These are phyloP conservation scores for Paecilomyces variotii DNA, from an alignment of 2,329 filamentous ascomycete species.

Conservation along the genomic window DNA sequence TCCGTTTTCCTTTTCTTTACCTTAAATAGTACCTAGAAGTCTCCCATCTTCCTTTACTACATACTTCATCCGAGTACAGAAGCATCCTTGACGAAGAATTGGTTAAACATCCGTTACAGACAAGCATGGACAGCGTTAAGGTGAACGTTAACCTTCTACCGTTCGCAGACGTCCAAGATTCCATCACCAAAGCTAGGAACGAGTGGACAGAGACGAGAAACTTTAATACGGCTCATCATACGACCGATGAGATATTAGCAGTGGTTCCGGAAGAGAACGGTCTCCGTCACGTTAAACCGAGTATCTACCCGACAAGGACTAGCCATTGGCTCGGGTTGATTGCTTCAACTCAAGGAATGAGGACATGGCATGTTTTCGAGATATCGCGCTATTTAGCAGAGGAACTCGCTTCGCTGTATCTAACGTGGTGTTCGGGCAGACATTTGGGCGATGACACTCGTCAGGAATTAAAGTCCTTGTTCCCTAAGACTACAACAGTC, in stretches of 20 bases:
- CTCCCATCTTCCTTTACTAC: neutral
- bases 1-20: too few species aligned
- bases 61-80: neutral
- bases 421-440: conserved; percentile 16
- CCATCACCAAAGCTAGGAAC: conserved; percentile 3
- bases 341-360: conserved; percentile 23
- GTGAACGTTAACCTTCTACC: neutral
- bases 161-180: conserved; percentile 5
- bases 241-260: conserved; percentile 19
- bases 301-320: conserved; percentile 32
- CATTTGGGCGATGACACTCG: conserved; percentile 26
- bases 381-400: conserved; percentile 11
- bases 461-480: conserved; percentile 17
- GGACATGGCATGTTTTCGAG: conserved; percentile 8
- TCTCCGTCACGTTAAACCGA: conserved; percentile 12
- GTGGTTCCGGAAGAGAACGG: conserved; percentile 9
- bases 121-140: neutral
- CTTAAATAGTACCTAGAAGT: too few species aligned
- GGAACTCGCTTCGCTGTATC: conserved; percentile 21
- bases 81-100: neutral
- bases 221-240: conserved; percentile 34
- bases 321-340: conserved; percentile 38
- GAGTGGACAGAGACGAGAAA: conserved; percentile 6
- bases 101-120: neutral
- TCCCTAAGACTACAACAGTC: conserved; percentile 15